These are phyloP conservation scores for Aspergillus caelatus DNA, from an alignment of 2,329 filamentous ascomycete genomes.

Conservation along the genomic window DNA sequence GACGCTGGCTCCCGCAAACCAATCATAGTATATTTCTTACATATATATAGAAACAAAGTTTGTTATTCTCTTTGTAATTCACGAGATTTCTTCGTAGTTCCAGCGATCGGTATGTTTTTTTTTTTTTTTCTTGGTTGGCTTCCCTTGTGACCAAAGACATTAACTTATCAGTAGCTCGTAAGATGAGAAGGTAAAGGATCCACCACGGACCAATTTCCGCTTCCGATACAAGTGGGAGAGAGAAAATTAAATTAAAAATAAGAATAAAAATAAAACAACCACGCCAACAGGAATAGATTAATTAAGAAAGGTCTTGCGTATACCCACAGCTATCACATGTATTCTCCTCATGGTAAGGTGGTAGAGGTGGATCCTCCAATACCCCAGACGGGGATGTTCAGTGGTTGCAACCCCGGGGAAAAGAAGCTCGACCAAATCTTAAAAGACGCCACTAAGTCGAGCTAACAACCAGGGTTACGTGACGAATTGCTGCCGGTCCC, in stretches of 20 bases:
- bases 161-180: not conserved
- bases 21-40: not conserved
- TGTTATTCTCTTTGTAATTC: not conserved
- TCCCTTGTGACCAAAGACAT: not conserved
- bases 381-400: not conserved
- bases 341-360: not conserved
- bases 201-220: not conserved
- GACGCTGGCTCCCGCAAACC: conserved; percentile 26
- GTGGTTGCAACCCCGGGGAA: not conserved
- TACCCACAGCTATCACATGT: not conserved
- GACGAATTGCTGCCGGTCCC: not conserved
- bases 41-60: not conserved
- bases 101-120: not conserved
- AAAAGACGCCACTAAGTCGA: not conserved
- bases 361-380: not conserved
- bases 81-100: not conserved
- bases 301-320: not conserved
- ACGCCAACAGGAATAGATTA: not conserved
- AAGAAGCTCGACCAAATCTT: not conserved
- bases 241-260: not conserved
- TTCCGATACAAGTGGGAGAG: not conserved
- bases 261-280: not conserved
- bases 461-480: not conserved
- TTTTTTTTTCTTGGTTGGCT: not conserved
- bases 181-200: not conserved